phyloP scores from a whole-genome alignment of 495 filamentous ascomycete genomes.

The Elaphomyces granulatus region DNA sequence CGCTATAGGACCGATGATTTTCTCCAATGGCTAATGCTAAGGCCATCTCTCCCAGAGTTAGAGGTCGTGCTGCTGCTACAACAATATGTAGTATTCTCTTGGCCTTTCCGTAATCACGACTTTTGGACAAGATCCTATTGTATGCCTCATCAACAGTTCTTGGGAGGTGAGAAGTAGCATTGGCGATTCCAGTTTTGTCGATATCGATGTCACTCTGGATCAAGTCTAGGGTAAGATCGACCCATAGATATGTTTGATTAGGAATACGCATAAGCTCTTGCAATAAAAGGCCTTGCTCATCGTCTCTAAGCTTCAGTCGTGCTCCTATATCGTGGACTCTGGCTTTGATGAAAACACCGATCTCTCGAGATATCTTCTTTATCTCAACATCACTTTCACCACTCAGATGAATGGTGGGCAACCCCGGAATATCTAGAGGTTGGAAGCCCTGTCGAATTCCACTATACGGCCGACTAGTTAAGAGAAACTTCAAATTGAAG shows the following conservation, averaged over 20 bases:
- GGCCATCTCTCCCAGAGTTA: constrained; percentile 23
- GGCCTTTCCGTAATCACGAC: constrained; percentile 7
- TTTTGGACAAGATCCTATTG: constrained; percentile 16
- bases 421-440: constrained; percentile 5
- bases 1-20: constrained; percentile 8
- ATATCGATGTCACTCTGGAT: constrained; percentile 12
- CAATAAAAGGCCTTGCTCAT: constrained; percentile 17
- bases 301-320: constrained; percentile 5
- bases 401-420: constrained; percentile 14
- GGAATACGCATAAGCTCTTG: constrained; percentile 16
- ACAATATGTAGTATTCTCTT: constrained; percentile 24
- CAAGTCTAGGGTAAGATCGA: constrained; percentile 14
- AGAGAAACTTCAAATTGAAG: constrained; percentile 23
- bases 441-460: constrained; percentile 13
- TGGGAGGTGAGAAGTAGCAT: constrained; percentile 10
- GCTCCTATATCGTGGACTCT: constrained; percentile 9
- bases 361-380: constrained; percentile 19
- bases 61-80: constrained; percentile 18
- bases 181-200: constrained; percentile 7
- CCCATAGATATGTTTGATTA: constrained; percentile 29
- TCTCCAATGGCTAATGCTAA: constrained; percentile 18
- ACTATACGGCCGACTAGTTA: constrained; percentile 25
- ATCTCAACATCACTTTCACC: constrained; percentile 21
- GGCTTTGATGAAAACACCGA: constrained; percentile 25
- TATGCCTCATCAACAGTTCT: constrained; percentile 15